Evolutionary conservation across 129 eudicot species (phyloP), one percentile per base, ranked within the genome.

Genomic region (Pittosporum tobira): DNA sequence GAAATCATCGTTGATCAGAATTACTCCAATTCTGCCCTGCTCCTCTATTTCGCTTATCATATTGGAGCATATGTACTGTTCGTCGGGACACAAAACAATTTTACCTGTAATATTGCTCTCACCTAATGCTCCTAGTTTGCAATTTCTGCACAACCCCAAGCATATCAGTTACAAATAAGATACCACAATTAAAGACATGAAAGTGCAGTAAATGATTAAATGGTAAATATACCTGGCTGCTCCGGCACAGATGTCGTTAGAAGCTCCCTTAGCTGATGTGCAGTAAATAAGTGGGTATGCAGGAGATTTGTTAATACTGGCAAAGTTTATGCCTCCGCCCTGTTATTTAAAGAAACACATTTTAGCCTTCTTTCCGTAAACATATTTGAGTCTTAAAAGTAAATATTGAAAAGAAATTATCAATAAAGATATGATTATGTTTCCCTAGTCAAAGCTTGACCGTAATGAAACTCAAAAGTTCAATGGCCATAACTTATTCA

Each of bases 311-410:
- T 74, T 25, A 23, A 84, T 57, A 24, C 71, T 43, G n/a, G 82
- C 78, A 37, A 81, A 84, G 64, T 79, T 78, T 38, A 88, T 81
- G 60, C 87, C 85, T 69, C 90, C 94, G 28, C 94, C 96, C 96
- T 83, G 71, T 37, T 46, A 43, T 72, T 55, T 42, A 12, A 55
- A n/a, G 37, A 73, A 16, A 13, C 6, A 34, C 8, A 34, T 34
- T 3, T 34, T 3, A 3, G 8, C 8, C 3, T 34, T 3, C 8
- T 3, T 34, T 3, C 8, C 8, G 8, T 8, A 8, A 34, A 34
- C 8, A 34, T 3, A 34, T 34, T 34, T 3, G 38, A 8, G 3
- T 34, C 8, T 34, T 34, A 34, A 34, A 3, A 3, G 3, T 34
- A 3, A 34, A 34, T 3, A 3, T 34, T 34, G 3, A 8, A 34